Percentiles rank a stretch among this genome's conserved stretches.
These are phyloP conservation scores for Pythium guiyangense DNA, from an alignment of 352 stramenopile genomes.

Conservation along the genomic window DNA sequence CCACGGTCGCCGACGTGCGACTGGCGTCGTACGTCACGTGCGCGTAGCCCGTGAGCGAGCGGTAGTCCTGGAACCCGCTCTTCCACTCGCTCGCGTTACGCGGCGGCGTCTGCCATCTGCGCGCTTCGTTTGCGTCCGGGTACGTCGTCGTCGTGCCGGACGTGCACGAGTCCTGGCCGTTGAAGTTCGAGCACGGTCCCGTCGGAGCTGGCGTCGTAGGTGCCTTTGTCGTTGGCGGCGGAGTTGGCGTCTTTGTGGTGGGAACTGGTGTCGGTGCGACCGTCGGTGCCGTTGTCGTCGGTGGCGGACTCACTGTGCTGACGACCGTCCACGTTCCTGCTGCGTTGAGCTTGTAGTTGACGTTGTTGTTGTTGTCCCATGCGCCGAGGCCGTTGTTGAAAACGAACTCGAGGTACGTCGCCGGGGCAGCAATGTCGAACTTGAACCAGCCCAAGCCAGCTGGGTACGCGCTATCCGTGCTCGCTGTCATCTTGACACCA, in stretches of 20 bases:
- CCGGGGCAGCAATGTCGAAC: conserved; percentile 20
- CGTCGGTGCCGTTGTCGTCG: too few relatives aligned
- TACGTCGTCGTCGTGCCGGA: conserved; percentile 16
- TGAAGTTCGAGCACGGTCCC: conserved; percentile 32
- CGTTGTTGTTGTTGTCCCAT: conserved; percentile 42
- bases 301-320: conserved; percentile 19
- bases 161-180: conserved; percentile 25
- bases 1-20: conserved; percentile 35
- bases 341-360: conserved; percentile 31
- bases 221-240: conserved; percentile 4
- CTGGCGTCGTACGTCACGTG: conserved; percentile 31
- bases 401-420: conserved; percentile 24
- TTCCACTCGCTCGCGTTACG: conserved; percentile 28
- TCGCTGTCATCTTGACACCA: conserved; percentile 28
- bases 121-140: conserved; percentile 18
- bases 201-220: conserved; percentile 18
- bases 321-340: conserved; percentile 31
- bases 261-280: too few relatives aligned
- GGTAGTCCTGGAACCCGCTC: conserved; percentile 38
- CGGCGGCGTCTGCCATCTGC: conserved; percentile 47
- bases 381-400: conserved; percentile 36
- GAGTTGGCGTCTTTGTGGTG: too few relatives aligned
- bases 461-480: conserved; percentile 29
- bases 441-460: conserved; percentile 36
- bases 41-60: conserved; percentile 39